These are phyloP conservation scores for Ophiostoma fasciatum DNA, from an alignment of 2,329 filamentous ascomycete species.

Conservation along the genomic window DNA sequence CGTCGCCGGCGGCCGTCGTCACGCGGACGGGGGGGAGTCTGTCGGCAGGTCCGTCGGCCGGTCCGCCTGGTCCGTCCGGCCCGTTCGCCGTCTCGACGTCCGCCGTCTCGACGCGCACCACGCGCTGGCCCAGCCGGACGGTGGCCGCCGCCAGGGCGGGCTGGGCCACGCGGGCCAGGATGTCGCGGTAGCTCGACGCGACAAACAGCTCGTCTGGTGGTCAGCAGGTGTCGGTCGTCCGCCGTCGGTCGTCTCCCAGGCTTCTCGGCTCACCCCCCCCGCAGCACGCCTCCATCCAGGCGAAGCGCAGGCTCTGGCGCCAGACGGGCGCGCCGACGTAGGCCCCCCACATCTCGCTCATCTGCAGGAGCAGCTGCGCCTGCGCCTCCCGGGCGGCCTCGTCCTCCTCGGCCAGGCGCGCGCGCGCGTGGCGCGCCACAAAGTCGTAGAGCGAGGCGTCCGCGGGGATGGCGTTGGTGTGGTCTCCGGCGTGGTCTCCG, in stretches of 20 bases:
- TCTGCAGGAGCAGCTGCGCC: conserved; percentile 32
- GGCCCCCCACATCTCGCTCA: conserved; percentile 46
- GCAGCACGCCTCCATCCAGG: conserved; percentile 51
- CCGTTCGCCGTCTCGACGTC: conserved; percentile 7
- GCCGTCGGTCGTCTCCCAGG: no score
- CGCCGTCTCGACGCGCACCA: conserved; percentile 22
- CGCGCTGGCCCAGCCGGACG: conserved; percentile 30
- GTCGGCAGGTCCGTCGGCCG: no score
- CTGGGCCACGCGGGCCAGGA: conserved; percentile 36
- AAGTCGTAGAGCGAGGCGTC: conserved; percentile 25
- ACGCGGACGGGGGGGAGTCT: conserved; percentile 21
- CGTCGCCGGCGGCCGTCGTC: conserved; percentile 21
- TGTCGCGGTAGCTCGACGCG: conserved; percentile 42
- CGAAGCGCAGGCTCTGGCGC: conserved; percentile 47
- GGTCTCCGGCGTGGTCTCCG: not conserved
- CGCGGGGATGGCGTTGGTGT: not conserved
- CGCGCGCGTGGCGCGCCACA: conserved; percentile 32
- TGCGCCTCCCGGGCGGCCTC: conserved; percentile 28
- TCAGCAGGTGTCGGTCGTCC: no score
- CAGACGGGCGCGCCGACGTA: conserved; percentile 47
- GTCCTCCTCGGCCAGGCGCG: conserved; percentile 20
- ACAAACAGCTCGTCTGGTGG: conserved; percentile 43
- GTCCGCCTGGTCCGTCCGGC: no score
- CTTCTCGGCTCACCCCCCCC: conserved; percentile 43
- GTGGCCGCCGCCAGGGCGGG: conserved; percentile 30